These are phyloP conservation scores for Monosporascus sp. DNA, from an alignment of 2,329 filamentous ascomycete species.

Conservation along the genomic window DNA sequence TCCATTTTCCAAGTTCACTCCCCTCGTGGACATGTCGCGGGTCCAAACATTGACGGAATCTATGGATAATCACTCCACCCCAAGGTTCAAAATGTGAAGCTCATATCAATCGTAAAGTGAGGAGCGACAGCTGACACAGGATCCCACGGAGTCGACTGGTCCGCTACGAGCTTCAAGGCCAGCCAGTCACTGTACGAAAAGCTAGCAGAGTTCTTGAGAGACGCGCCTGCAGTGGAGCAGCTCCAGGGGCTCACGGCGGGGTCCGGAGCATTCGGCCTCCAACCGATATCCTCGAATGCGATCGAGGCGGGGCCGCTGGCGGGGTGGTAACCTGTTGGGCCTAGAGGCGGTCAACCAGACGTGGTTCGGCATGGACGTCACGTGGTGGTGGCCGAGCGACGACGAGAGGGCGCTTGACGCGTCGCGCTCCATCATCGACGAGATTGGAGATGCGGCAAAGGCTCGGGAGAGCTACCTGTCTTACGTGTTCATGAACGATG, in stretches of 20 bases:
- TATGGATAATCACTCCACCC: slow-evolving; percentile 13
- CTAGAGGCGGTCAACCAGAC: slow-evolving; percentile 23
- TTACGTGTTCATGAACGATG: slow-evolving; percentile 24
- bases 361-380: slow-evolving; percentile 23
- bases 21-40: slow-evolving; percentile 20
- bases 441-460: slow-evolving; percentile 9
- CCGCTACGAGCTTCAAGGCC: slow-evolving; percentile 22
- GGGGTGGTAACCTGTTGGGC: slow-evolving; percentile 26
- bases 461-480: slow-evolving; percentile 12
- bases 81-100: slow-evolving; percentile 15
- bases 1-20: slow-evolving; percentile 22
- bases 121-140: background rate
- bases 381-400: slow-evolving; percentile 20
- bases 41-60: slow-evolving; percentile 17
- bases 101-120: background rate
- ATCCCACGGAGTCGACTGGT: slow-evolving; percentile 20
- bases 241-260: slow-evolving; percentile 19
- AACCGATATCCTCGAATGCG: slow-evolving; percentile 26
- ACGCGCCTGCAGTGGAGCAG: slow-evolving; percentile 18
- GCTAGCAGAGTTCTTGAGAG: slow-evolving; percentile 17
- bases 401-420: slow-evolving; percentile 20
- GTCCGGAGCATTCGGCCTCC: slow-evolving; percentile 25
- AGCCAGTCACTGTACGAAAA: slow-evolving; percentile 17
- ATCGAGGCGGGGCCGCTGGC: slow-evolving; percentile 17
- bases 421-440: slow-evolving; percentile 19